phyloP scores from a whole-genome alignment of 2,329 filamentous ascomycete genomes.

The Incumbomyces lentus region DNA sequence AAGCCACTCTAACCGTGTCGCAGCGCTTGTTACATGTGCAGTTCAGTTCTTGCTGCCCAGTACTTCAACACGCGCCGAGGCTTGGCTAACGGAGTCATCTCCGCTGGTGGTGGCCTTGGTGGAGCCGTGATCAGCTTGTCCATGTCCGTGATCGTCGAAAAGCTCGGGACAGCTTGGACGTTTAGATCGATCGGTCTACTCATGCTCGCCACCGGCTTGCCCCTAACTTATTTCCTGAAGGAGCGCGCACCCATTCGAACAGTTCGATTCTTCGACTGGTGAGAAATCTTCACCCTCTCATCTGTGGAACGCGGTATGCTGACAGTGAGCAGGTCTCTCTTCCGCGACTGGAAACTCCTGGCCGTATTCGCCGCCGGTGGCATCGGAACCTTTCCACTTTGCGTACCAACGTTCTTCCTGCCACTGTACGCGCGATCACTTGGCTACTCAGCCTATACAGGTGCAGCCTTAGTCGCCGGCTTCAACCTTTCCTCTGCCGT shows the following conservation, averaged over 20 bases:
- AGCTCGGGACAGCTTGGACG: constrained; percentile 40
- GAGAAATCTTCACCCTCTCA: constrained; percentile 10
- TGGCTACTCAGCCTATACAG: constrained; percentile 41
- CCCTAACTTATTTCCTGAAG: constrained; percentile 44
- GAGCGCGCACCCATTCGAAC: constrained; percentile 35
- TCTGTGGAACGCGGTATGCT: not conserved
- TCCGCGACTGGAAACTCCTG: constrained; percentile 42
- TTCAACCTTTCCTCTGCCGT: constrained; percentile 52
- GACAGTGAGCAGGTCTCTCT: constrained; percentile 33
- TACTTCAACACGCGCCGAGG: constrained; percentile 46
- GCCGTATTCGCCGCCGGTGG: constrained; percentile 44
- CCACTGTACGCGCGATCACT: constrained; percentile 47
- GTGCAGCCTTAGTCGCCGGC: constrained; percentile 48
- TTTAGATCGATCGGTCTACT: constrained; percentile 44
- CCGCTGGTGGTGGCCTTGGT: constrained; percentile 45
- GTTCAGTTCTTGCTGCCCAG: constrained; percentile 40
- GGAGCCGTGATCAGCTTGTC: constrained; percentile 43
- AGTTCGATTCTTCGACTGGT: constrained; percentile 42
- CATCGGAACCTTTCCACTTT: constrained; percentile 50
- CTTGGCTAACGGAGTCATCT: constrained; percentile 46
- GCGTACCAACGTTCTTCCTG: constrained; percentile 52
- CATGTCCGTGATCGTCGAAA: constrained; percentile 38
- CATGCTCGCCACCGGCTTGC: constrained; percentile 44
- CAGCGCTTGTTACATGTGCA: constrained; percentile 32
- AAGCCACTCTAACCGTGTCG: not conserved